phyloP scores from a whole-genome alignment of 2,329 filamentous ascomycete species.

The Huntiella savannae region DNA sequence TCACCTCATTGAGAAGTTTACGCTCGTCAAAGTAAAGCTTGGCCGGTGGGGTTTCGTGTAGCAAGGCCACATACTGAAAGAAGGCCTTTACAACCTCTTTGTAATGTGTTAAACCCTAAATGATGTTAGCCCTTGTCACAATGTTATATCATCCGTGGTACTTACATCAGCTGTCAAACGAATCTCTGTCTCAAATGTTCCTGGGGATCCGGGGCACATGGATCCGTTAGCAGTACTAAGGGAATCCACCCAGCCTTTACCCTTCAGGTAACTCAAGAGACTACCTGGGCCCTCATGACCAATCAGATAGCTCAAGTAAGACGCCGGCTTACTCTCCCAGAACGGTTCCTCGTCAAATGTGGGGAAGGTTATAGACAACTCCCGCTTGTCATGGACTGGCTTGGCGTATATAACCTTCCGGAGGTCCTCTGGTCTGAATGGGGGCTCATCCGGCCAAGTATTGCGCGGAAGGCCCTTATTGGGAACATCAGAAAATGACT shows the following conservation, averaged over 20 bases:
- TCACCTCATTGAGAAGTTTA: slow-evolving; percentile 74
- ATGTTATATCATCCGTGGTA: not conserved
- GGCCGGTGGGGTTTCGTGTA: slow-evolving; percentile 61
- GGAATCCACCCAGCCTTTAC: slow-evolving; percentile 74
- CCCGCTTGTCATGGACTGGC: slow-evolving; percentile 73
- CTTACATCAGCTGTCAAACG: slow-evolving; percentile 62
- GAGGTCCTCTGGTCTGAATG: slow-evolving; percentile 30
- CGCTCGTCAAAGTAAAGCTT: slow-evolving; percentile 92
- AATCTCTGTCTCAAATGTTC: slow-evolving; percentile 62
- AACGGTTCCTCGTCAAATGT: slow-evolving; percentile 68
- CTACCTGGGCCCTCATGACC: slow-evolving; percentile 87
- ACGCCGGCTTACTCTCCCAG: slow-evolving; percentile 63
- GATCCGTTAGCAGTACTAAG: slow-evolving; percentile 59
- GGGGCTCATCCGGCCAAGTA: slow-evolving; percentile 32
- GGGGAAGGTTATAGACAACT: slow-evolving; percentile 63
- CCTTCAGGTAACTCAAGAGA: slow-evolving; percentile 76
- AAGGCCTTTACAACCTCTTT: slow-evolving; percentile 64
- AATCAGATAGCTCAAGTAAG: slow-evolving; percentile 75
- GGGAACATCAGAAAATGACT: slow-evolving; percentile 62
- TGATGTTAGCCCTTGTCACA: slow-evolving; percentile 2
- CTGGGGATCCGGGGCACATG: slow-evolving; percentile 57
- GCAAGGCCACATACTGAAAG: slow-evolving; percentile 80
- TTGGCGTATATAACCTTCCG: slow-evolving; percentile 66
- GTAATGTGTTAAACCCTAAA: slow-evolving; percentile 53
- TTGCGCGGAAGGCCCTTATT: slow-evolving; percentile 60